Base-by-base conservation (phyloP, 257 asterid species). In the Fraxinus excelsior region DNA sequence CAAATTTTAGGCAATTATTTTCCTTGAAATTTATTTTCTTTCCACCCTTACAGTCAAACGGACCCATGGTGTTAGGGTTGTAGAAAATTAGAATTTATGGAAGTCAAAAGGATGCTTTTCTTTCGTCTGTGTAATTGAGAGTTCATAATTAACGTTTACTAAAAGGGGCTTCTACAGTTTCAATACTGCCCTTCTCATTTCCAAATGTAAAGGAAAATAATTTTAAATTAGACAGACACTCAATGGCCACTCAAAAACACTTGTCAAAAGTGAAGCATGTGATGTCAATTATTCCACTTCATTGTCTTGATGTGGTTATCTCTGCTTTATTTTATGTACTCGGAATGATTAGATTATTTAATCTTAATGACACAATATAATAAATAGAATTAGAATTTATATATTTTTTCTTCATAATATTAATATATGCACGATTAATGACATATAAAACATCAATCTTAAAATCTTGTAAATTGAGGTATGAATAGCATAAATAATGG, bases 261-360 rank as follows among this genome's bases (percentile, higher is more conserved):
- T 77, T 25, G 38, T 60, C 73, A 81, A 82, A 81, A 81, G 85
- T 82, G 80, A 76, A 13, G 82, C 88, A 84, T 86, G 88, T 84
- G 90, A 86, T 67, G 84, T 77, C 78, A 80, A 80, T 84, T 74
- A 84, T 86, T 19, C 56, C 56, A 46, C 6, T 46, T 46, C 7
- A 46, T 46, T 46, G 56, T 46, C 56, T 46, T 46, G 1, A 3
- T 46, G 56, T 46, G 56, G 56, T 46, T 46, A 46, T 14, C 19
- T 46, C n/a, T 46, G 56, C 56, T 46, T 46, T 46, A 14, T 46
- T 46, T 46, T 46, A 46, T 46, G 2, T 42, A 10, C n/a, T 46
- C 4, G 16, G n/a, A 3, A 14, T 46, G 4, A 46, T 46, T 6
- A 14, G 19, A 13, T 13, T 46, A 13, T 46, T 3, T 14, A 46